These are phyloP conservation scores for Aeminium ludgeri DNA, from an alignment of 495 filamentous ascomycete genomes.

Conservation along the genomic window DNA sequence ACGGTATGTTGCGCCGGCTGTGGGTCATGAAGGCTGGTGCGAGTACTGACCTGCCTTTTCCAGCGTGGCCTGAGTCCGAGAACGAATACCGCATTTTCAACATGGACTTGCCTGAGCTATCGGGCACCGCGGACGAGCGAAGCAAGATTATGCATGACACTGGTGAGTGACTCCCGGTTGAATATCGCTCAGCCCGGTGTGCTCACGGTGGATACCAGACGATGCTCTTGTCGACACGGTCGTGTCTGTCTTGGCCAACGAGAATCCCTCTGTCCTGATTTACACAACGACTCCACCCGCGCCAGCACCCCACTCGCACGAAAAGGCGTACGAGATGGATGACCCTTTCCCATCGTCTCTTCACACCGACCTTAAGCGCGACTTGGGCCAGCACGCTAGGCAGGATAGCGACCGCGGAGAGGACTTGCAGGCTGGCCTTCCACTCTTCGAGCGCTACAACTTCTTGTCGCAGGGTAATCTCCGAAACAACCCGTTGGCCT, in stretches of 20 bases:
- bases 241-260: slow-evolving; percentile 31
- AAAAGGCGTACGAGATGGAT: slow-evolving; percentile 32
- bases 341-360: slow-evolving; percentile 30
- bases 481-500: slow-evolving; percentile 10
- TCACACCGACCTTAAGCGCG: slow-evolving; percentile 45
- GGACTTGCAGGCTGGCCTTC: slow-evolving; percentile 24
- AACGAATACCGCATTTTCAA: slow-evolving; percentile 30
- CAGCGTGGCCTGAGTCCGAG: slow-evolving; percentile 8
- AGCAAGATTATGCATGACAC: slow-evolving; percentile 23
- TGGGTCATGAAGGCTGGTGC: too few species aligned
- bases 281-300: slow-evolving; percentile 37
- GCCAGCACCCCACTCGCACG: slow-evolving; percentile 3
- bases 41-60: background rate
- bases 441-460: slow-evolving; percentile 81
- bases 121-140: slow-evolving; percentile 19
- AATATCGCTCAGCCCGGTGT: slow-evolving; percentile 15
- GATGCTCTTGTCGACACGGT: slow-evolving; percentile 42
- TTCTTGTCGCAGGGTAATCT: slow-evolving; percentile 58
- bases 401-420: slow-evolving; percentile 14
- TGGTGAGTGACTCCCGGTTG: slow-evolving; percentile 23
- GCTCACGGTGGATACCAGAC: slow-evolving; percentile 28
- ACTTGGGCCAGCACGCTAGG: slow-evolving; percentile 20
- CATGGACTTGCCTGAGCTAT: slow-evolving; percentile 36
- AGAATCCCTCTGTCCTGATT: slow-evolving; percentile 40
- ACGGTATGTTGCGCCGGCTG: background rate